phyloP scores from a whole-genome alignment of 2,329 filamentous ascomycete genomes.

The Coniochaeta sp. region DNA sequence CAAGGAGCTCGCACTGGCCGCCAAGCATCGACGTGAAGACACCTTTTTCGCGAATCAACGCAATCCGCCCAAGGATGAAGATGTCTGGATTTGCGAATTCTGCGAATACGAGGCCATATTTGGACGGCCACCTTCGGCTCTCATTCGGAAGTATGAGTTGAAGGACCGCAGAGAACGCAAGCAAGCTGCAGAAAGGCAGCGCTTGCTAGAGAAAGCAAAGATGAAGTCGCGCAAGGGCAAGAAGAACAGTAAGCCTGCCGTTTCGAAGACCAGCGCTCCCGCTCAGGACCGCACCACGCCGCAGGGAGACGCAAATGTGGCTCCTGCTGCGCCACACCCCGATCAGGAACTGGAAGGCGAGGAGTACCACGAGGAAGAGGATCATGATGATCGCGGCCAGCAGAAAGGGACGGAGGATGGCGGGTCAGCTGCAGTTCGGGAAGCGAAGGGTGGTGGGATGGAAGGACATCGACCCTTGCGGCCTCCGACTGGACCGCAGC shows the following conservation, averaged over 20 bases:
- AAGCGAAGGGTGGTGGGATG: neutral
- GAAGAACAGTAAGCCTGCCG: constrained; percentile 64
- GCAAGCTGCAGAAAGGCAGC: constrained; percentile 76
- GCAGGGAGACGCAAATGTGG: constrained; percentile 2
- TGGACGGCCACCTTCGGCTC: constrained; percentile 72
- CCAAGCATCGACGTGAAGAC: constrained; percentile 59
- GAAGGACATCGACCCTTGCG: neutral
- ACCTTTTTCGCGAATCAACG: constrained; percentile 58
- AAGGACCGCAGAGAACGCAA: constrained; percentile 83
- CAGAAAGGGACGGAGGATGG: neutral
- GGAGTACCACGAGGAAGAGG: constrained; percentile 17
- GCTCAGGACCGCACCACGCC: constrained; percentile 16
- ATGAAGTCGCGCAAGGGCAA: constrained; percentile 86
- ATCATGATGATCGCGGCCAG: constrained; percentile 6
- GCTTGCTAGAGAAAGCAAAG: constrained; percentile 86
- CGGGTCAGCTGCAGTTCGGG: neutral
- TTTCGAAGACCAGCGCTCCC: constrained; percentile 30
- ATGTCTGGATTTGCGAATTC: constrained; percentile 95
- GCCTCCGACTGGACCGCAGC: neutral
- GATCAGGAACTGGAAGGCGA: constrained; percentile 9
- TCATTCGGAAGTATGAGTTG: constrained; percentile 89
- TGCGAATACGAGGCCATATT: constrained; percentile 98
- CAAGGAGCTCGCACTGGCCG: constrained; percentile 68
- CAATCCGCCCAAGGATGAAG: constrained; percentile 60
- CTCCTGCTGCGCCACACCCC: neutral